Base-by-base conservation (phyloP, 2,329 filamentous ascomycete species). In the Seiridium cupressi region DNA sequence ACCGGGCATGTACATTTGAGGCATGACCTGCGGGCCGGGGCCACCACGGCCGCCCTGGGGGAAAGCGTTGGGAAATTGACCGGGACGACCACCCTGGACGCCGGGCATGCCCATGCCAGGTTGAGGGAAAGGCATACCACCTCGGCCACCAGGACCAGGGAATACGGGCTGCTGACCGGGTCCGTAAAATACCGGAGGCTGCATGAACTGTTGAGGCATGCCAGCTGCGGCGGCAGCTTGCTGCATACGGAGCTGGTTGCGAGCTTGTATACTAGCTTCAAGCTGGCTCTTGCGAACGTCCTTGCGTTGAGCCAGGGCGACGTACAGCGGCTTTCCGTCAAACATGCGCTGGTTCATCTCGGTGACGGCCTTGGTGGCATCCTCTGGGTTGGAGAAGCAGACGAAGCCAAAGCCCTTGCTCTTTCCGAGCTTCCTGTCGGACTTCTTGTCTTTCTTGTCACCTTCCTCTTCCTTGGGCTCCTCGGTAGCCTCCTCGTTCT, bases 301-400 rank as follows among this genome's bases (percentile, higher is more conserved):
- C 88, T 99, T 99, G 81, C 95, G 94, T 85, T 99, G 95, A 66
- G 95, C 95, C 66, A 99, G 87, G 70, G 95, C 95, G 72, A 99
- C 95, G 75, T 99, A 99, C 63, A 99, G 85, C 60, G 95, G 95
- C 88, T 99, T 99, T 81, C 86, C 87, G 77, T 93, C 90, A 69
- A 98, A 85, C 95, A 99, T 99, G 79, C 95, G 93, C 85, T 98
- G 94, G 85, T 99, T 99, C 92, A 98, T 97, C 80, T 99, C 95
- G 63, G 93, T 93, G 66, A 99, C 94, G 66, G 95, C 95, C 88
- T 98, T 98, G 81, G 94, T 97, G 67, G 95, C 95, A 77, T 99
- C 95, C 72, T 99, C 95, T 62, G 95, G 93, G 85, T 96, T 98
- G 86, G 91, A 95, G 84, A 99, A 99, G 90, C 95, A 99, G 74